A percentile compares a stretch with the other conserved stretches of the same genome.
Evolutionary conservation across 1,284 basidiomycete genomes (phyloP).

Genomic region (Coniophora puteana): DNA sequence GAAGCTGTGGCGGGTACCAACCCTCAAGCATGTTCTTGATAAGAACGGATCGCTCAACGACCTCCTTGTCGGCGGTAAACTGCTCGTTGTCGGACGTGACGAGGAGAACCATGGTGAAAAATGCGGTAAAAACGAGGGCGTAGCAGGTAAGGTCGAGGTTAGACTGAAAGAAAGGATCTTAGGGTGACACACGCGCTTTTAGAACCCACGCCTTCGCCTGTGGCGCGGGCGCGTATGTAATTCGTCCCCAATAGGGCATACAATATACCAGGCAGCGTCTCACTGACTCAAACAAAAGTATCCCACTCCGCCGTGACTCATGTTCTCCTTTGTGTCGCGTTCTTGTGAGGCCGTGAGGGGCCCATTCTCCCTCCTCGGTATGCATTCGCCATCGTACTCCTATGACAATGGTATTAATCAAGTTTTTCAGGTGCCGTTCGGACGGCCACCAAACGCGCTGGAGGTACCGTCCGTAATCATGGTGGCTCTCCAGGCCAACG

Average conservation of each 20-base stretch:
- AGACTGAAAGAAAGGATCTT: too few relatives aligned
- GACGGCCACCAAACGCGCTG: conserved; percentile 92
- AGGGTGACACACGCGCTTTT: too few relatives aligned
- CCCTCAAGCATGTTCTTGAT: conserved; percentile 99
- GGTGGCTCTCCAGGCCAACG: conserved; percentile 89
- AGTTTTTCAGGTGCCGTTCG: conserved; percentile 58
- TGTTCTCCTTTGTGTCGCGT: conserved; percentile 39
- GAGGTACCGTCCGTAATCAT: conserved; percentile 88
- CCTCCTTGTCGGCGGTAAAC: conserved; percentile 91
- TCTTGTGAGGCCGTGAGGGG: conserved; percentile 31
- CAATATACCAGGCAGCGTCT: too few relatives aligned
- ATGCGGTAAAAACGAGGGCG: too few relatives aligned
- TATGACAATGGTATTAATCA: conserved; percentile 11
- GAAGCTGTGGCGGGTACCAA: conserved; percentile 32
- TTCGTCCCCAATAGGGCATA: too few relatives aligned
- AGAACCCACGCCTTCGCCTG: too few relatives aligned
- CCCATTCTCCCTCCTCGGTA: conserved; percentile 52
- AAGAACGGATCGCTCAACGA: conserved; percentile 92
- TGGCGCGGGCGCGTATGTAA: too few relatives aligned
- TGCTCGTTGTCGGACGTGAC: conserved; percentile 95
- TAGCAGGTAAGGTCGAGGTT: too few relatives aligned
- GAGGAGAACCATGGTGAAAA: conserved; percentile 66
- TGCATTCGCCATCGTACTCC: conserved; percentile 6
- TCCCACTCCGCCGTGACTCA: conserved; percentile 2
- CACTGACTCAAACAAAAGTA: neutral